Conservation (phyloP, 805 yeast species). For the Wickerhamiella azymoides region DNA sequence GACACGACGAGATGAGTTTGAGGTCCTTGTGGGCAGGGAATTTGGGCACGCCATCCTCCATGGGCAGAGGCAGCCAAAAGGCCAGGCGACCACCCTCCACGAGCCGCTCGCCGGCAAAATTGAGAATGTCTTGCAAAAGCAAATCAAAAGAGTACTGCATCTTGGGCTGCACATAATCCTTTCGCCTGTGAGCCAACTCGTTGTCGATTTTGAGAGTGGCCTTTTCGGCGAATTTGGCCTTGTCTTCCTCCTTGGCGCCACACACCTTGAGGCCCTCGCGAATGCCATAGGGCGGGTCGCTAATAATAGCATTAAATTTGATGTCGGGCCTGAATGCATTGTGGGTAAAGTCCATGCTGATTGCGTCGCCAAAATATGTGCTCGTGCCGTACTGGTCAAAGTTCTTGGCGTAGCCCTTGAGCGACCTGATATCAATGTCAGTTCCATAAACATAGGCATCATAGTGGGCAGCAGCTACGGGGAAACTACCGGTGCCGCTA, state of each 20-base stretch:
- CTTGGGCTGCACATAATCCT: constrained; percentile 84
- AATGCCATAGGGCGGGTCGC: constrained; percentile 98
- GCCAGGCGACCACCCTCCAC: constrained; percentile 69
- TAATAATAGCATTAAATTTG: constrained; percentile 62
- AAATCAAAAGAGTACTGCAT: constrained; percentile 74
- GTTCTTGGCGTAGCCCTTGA: constrained; percentile 58
- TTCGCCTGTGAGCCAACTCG: constrained; percentile 55
- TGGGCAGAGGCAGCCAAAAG: constrained; percentile 97
- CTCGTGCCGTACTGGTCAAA: constrained; percentile 59
- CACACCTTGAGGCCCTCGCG: constrained; percentile 89
- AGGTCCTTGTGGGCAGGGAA: constrained; percentile 70
- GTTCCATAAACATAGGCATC: constrained; percentile 76
- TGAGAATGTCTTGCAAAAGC: constrained; percentile 61
- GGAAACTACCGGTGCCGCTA: constrained; percentile 90
- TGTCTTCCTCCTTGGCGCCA: constrained; percentile 49
- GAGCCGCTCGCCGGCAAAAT: constrained; percentile 57
- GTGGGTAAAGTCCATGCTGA: constrained; percentile 92
- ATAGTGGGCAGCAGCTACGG: constrained; percentile 73
- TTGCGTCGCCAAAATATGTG: constrained; percentile 49
- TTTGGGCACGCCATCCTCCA: constrained; percentile 33
- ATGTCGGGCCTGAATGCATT: constrained; percentile 57
- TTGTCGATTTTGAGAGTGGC: constrained; percentile 65
- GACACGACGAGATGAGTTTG: constrained; percentile 57
- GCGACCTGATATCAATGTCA: constrained; percentile 76
- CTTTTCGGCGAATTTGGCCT: constrained; percentile 46